A percentile compares a stretch with the other conserved stretches of the same genome.
phyloP scores from a whole-genome alignment of 2,329 filamentous ascomycete species.

The Cadophora gregata region DNA sequence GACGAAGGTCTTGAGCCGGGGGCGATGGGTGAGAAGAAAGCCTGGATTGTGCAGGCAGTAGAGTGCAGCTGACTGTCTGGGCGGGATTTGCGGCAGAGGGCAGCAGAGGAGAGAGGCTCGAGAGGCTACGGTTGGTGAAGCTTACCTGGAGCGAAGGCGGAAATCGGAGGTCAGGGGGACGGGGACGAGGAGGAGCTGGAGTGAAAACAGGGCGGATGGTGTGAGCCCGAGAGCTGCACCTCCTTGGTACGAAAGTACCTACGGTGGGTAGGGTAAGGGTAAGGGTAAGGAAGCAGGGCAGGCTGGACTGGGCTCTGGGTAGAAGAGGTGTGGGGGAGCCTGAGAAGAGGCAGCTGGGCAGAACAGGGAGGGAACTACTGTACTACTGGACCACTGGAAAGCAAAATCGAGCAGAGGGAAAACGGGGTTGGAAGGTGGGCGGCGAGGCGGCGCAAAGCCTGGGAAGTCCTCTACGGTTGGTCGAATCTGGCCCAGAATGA shows the following conservation, averaged over 20 bases:
- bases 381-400: too few relatives aligned
- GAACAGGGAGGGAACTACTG: too few relatives aligned
- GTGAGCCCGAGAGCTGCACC: not conserved
- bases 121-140: slow-evolving; percentile 8
- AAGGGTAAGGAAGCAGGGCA: too few relatives aligned
- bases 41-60: slow-evolving; percentile 6
- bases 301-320: not conserved
- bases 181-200: not conserved
- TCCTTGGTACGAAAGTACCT: too few relatives aligned
- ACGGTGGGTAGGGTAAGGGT: too few relatives aligned
- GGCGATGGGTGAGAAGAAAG: not conserved
- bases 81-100: not conserved
- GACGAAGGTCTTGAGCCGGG: slow-evolving; percentile 1
- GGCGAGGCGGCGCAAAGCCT: not conserved
- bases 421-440: not conserved
- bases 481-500: slow-evolving; percentile 1
- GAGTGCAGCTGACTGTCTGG: slow-evolving; percentile 10
- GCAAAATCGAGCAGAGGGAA: too few relatives aligned
- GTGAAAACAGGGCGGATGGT: not conserved
- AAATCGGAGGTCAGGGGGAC: not conserved
- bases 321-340: not conserved
- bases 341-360: not conserved
- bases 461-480: slow-evolving; percentile 2
- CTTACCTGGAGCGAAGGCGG: slow-evolving; percentile 7
- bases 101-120: not conserved